Base-by-base conservation (phyloP, 129 eudicot genomes). In the Escallonia rubra region DNA sequence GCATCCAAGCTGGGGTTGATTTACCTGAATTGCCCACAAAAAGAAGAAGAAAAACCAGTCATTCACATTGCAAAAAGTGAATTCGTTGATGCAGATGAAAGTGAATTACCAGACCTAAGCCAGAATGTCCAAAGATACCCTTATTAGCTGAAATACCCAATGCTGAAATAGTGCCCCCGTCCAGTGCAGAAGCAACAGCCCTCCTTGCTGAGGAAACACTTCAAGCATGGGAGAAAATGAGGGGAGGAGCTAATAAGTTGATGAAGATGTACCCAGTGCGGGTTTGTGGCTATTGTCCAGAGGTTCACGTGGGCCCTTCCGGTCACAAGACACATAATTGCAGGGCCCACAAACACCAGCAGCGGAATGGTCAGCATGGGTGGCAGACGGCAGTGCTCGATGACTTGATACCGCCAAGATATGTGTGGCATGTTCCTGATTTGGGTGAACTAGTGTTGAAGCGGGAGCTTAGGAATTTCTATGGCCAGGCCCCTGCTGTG, bases 241-340 rank as follows among this genome's bases (percentile, higher is more conserved):
- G 97, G 67, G 66, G 65, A 16, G 97, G 99, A 23, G 90, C 99
- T 23, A 79, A 77, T 12, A 82, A 80, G 70, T 78, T 94, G 63
- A 94, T 94, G 97, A 85, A 83, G 75, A 78, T 89, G 90, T 94
- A 89, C 65, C 95, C 85, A 4, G 99, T 94, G 55, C 82, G 99
- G 79, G 97, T 79, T 61, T 94, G 97, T 59, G 99, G 99, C 48
- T 94, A 94, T 78, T 94, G 99, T 61, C 97, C 97, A 0, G 99
- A 94, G 81, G 77, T 94, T 57, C 99, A 94, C 44, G 90, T 89
- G 15, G 97, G 97, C 7, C 82, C 96, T 44, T 74, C 79, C 0
- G 99, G 99, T 34, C 99, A 94, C 80, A 94, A 94, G 77, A 97
- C 97, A 2, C 99, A 94, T 70, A 85, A 82, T 59, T 94, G 99